Base-by-base conservation (phyloP, 1,139 yeast species). In the Debaryomyces fabryi region DNA sequence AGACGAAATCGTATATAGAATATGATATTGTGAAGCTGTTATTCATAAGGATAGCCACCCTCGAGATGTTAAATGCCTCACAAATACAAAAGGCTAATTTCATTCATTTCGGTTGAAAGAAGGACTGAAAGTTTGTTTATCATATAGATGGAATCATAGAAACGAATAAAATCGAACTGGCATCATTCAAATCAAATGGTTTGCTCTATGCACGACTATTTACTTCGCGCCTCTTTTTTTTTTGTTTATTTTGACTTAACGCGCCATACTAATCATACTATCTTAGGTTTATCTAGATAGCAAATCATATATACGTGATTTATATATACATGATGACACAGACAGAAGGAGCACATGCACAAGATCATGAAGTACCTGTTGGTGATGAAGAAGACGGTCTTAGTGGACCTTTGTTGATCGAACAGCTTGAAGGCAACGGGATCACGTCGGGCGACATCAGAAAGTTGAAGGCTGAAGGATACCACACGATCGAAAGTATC, bases 401-500 rank as follows among this genome's bases (percentile, higher is more conserved):
- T 41, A 64, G 68, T 36, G 80, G 80, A 3, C 81, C 81, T 2
- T 65, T 76, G 47, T 68, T 71, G 47, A 74, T 76, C 51, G 81
- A 76, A 49, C 77, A 70, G 53, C 68, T 67, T 53, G 82, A 88
- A 69, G 96, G 96, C 20, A 89, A 90, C 60, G 99, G 99, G 10
- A 91, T 95, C 52, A 81, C 93, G 12, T 65, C 83, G 5, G 78
- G 83, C 23, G 99, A 95, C 65, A 78, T 93, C 57, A 83, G 81
- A 55, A 92, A 90, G 65, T 76, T 95, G 48, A 80, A 84, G 56
- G 91, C 88, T 40, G 89, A 87, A 32, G 97, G 98, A 1, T 85
- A 79, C 60, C 88, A 88, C 63, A 93, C 99, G 1, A 96, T 88
- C 10, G 97, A 92, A 65, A 82, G 96, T 40, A 83, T 93, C 50